Percentiles rank a stretch among this genome's conserved stretches.
These are phyloP conservation scores for Chrysanthemum seticuspe DNA, from an alignment of 129 eudicot species.

Conservation along the genomic window DNA sequence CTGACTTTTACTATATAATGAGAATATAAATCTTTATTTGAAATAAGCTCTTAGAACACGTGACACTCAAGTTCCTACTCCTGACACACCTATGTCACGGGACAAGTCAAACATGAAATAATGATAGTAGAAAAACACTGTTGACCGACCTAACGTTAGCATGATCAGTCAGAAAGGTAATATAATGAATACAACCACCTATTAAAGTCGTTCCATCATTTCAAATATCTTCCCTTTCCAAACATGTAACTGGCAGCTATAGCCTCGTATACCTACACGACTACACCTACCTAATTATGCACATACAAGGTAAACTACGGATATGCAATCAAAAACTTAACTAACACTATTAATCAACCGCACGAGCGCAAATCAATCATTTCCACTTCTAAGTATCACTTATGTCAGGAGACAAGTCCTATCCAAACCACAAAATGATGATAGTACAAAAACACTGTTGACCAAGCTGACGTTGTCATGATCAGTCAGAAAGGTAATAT, in stretches of 20 bases:
- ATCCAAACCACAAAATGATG: background rate
- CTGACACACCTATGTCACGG: background rate
- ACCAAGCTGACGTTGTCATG: background rate
- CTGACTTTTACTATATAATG: constrained; percentile 12
- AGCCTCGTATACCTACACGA: constrained; percentile 1
- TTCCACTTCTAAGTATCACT: background rate
- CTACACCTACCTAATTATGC: background rate
- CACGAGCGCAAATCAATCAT: background rate
- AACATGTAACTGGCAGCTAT: no score
- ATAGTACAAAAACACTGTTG: background rate
- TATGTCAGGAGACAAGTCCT: background rate
- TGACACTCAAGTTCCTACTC: constrained; percentile 11
- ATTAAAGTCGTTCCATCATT: background rate
- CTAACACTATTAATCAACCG: no score
- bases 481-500: background rate
- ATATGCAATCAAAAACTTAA: no score
- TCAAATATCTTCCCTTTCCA: background rate
- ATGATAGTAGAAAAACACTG: background rate
- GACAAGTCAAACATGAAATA: background rate
- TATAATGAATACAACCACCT: background rate
- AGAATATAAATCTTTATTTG: constrained; percentile 1
- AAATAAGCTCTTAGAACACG: background rate
- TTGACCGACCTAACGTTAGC: background rate
- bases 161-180: constrained; percentile 10
- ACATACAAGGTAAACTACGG: background rate